phyloP scores from a whole-genome alignment of 2,329 filamentous ascomycete genomes.

The Fusarium subglutinans region DNA sequence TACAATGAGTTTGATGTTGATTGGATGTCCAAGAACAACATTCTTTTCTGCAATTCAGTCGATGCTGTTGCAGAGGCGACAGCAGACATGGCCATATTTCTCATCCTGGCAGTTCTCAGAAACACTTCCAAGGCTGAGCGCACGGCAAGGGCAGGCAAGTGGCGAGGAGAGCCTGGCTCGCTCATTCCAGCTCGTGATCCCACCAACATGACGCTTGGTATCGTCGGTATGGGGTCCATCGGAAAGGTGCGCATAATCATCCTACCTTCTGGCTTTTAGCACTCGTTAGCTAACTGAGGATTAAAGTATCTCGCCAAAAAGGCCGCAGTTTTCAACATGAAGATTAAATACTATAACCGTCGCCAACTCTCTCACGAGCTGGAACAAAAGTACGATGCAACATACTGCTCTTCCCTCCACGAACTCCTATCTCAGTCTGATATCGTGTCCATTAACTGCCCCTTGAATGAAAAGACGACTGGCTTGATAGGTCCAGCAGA shows the following conservation, averaged over 20 bases:
- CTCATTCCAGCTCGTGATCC: constrained; percentile 51
- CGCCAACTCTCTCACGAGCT: constrained; percentile 44
- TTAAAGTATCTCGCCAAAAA: constrained; percentile 51
- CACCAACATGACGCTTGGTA: constrained; percentile 52
- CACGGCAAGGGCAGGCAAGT: constrained; percentile 48
- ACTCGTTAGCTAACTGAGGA: neutral
- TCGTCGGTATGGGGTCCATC: constrained; percentile 57
- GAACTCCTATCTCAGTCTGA: constrained; percentile 52
- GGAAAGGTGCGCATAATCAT: constrained; percentile 40
- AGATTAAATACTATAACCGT: constrained; percentile 53
- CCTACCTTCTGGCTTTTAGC: neutral
- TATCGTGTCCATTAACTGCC: constrained; percentile 49
- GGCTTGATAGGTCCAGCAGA: constrained; percentile 49
- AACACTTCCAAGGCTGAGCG: constrained; percentile 54
- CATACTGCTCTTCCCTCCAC: constrained; percentile 48
- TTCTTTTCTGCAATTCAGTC: constrained; percentile 63
- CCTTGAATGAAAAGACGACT: constrained; percentile 51
- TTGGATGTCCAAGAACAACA: constrained; percentile 52
- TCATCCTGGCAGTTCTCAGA: constrained; percentile 50
- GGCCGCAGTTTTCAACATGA: constrained; percentile 52
- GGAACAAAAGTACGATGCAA: constrained; percentile 46
- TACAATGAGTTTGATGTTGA: constrained; percentile 58
- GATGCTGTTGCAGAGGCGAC: constrained; percentile 63
- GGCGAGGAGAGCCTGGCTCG: constrained; percentile 42
- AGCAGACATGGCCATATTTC: constrained; percentile 55